phyloP scores from a whole-genome alignment of 441 rosid genomes.

The Dalechampia spathulata region DNA sequence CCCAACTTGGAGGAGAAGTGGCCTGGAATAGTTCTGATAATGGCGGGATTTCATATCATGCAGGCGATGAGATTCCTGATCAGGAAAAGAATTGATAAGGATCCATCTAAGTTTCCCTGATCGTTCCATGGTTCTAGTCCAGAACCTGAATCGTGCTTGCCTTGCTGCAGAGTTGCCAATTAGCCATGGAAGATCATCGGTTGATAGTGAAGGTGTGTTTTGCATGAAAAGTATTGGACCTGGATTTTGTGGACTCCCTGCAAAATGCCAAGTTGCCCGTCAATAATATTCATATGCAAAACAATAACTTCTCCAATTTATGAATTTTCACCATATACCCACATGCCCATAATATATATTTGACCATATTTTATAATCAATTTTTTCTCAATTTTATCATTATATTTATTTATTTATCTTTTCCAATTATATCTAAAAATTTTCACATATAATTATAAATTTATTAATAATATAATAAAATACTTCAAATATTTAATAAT shows the following conservation, averaged over 20 bases:
- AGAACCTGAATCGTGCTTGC: slow-evolving; percentile 57
- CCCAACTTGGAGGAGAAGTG: slow-evolving; percentile 36
- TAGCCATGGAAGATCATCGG: slow-evolving; percentile 68
- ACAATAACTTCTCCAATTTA: too few species aligned
- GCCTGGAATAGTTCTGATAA: slow-evolving; percentile 7
- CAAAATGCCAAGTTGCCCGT: background rate
- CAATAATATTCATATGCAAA: too few species aligned
- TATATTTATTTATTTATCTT: too few species aligned
- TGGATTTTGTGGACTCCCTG: slow-evolving; percentile 41
- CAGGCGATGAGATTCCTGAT: too few species aligned
- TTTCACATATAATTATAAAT: too few species aligned
- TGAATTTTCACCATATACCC: too few species aligned
- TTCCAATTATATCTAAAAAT: too few species aligned
- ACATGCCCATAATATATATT: too few species aligned
- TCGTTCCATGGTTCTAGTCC: slow-evolving; percentile 57
- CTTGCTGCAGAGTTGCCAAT: slow-evolving; percentile 47
- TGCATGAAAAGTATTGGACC: slow-evolving; percentile 21
- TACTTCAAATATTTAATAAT: too few species aligned
- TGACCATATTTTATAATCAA: too few species aligned
- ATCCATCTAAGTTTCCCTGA: slow-evolving; percentile 45
- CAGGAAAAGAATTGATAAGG: slow-evolving; percentile 48
- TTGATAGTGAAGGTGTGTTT: slow-evolving; percentile 34
- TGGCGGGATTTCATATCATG: background rate
- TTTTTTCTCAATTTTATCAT: too few species aligned
- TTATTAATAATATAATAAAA: too few species aligned